phyloP scores from a whole-genome alignment of 73 alveolate genomes.

The Paramecium primaurelia region DNA sequence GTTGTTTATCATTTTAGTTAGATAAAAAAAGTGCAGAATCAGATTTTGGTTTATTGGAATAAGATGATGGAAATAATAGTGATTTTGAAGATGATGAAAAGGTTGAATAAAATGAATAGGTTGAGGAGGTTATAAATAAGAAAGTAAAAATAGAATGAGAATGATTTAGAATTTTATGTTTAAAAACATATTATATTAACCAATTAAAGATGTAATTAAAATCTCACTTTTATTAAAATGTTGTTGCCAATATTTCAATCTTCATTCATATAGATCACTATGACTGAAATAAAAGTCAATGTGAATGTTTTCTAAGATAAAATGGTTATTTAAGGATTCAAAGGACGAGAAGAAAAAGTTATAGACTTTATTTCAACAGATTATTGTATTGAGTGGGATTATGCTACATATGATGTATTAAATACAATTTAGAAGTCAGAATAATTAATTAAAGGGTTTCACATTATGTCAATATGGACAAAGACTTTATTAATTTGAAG shows the following conservation, averaged over 20 bases:
- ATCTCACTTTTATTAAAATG: neutral
- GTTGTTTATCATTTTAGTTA: neutral
- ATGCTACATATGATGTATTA: neutral
- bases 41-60: neutral
- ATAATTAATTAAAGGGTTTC: neutral
- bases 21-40: conserved; percentile 15
- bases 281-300: neutral
- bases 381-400: neutral
- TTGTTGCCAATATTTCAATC: neutral
- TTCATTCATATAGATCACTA: neutral
- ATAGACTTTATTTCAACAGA: neutral
- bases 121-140: neutral
- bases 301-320: neutral
- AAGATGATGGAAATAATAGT: neutral
- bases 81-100: conserved; percentile 20
- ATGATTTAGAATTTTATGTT: neutral
- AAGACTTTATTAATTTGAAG: neutral
- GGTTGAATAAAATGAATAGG: neutral
- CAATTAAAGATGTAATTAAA: neutral
- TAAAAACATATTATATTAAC: neutral
- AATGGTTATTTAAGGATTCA: neutral
- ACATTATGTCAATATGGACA: neutral
- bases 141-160: neutral
- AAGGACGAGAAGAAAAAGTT: neutral
- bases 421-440: neutral